phyloP scores from a whole-genome alignment of 768 basidiomycete species.

The Lactarius vividus region DNA sequence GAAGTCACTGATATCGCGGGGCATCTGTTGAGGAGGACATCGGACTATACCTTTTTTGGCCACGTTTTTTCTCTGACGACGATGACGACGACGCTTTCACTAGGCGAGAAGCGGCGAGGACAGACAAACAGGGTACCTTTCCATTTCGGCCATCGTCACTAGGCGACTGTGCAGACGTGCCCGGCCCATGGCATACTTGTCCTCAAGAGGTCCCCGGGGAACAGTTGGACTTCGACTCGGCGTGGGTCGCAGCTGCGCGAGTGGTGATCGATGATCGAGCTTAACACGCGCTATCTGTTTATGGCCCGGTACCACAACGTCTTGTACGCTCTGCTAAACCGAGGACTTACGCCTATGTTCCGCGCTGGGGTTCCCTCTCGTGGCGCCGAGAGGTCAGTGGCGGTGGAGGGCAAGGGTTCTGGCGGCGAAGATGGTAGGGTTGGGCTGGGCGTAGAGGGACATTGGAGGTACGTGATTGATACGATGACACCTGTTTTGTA shows the following conservation, averaged over 20 bases:
- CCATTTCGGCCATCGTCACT: neutral
- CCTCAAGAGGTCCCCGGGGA: constrained; percentile 23
- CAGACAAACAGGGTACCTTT: too few relatives aligned
- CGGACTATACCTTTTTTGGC: neutral
- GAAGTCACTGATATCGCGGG: neutral
- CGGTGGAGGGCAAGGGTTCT: neutral
- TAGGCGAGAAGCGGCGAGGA: too few relatives aligned
- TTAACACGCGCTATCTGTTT: constrained; percentile 46
- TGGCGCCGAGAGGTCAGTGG: neutral
- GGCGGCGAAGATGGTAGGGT: constrained; percentile 24
- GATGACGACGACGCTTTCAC: neutral
- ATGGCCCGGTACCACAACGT: constrained; percentile 25
- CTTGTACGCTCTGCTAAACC: constrained; percentile 30
- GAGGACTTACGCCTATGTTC: constrained; percentile 32
- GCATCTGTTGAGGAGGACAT: neutral
- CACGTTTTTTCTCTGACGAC: too few relatives aligned
- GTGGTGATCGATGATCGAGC: constrained; percentile 54
- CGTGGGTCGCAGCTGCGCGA: constrained; percentile 49
- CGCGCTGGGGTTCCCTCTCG: constrained; percentile 29
- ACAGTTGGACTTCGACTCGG: constrained; percentile 45
- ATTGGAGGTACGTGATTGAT: constrained; percentile 46
- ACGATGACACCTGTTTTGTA: neutral
- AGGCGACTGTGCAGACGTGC: neutral
- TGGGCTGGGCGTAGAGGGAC: constrained; percentile 57
- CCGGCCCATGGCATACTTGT: too few relatives aligned